Base-by-base conservation (phyloP, 371 early-diverging fungal genomes). In the Quaeritorhiza haematococci region DNA sequence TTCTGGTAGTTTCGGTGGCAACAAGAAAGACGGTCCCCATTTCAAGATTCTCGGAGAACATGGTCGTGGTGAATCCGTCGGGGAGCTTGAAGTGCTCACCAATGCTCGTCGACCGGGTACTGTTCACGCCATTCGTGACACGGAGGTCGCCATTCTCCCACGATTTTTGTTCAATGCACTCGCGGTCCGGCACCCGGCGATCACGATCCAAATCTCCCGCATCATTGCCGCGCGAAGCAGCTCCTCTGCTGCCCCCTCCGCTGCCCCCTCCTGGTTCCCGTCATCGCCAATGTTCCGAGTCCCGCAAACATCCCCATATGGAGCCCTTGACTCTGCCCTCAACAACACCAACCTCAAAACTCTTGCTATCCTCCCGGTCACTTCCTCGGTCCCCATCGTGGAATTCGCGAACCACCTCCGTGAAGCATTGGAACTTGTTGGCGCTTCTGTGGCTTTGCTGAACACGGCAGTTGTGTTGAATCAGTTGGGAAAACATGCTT, bases 71-170 rank as follows among this genome's bases (percentile, higher is more conserved):
- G 94, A 98, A 56, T 88, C 90, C 28, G 88, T 98, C 0, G 96
- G 98, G 44, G 98, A 98, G 72, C 69, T 93, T 30, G 95, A 94
- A 64, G 91, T 96, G n/a, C 69, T 98, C 47, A 85, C 88, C 63
- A 88, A 82, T 53, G 73, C 80, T 5, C 82, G 84, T 0, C 83
- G 92, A 42, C 80, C 85, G n/a, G 83, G 86, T n/a, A 95, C 92
- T 3, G 76, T 96, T 15, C 94, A 96, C 63, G 96, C 98, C 4
- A 98, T 98, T 59, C 89, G 98, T 42, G 96, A 96, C 66, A 85
- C 94, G 1, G 97, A 98, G 67, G 77, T 96, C 10, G 93, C 94
- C 13, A 80, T 92, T n/a, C 87, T 98, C 80, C 98, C 98, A 1
- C 91, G 89, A 53, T 89, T 92, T 0, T 75, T 98, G 38, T 94